phyloP scores from a whole-genome alignment of 352 stramenopile species.

The Pythium grandisporangium region DNA sequence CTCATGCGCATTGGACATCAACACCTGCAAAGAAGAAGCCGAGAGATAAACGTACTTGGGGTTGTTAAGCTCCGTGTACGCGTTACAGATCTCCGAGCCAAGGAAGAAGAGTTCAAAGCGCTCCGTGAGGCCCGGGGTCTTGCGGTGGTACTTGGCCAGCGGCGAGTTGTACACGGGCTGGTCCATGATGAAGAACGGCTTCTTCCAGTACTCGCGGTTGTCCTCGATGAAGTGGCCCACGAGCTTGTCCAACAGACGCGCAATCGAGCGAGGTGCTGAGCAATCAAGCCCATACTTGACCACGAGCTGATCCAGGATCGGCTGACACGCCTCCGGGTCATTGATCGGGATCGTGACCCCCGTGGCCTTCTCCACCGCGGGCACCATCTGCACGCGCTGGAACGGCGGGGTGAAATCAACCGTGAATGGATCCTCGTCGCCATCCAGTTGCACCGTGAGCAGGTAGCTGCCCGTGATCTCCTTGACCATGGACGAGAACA shows the following conservation, averaged over 20 bases:
- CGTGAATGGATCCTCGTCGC: slow-evolving; percentile 53
- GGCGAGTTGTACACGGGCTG: slow-evolving; percentile 97
- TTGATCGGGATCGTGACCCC: slow-evolving; percentile 65
- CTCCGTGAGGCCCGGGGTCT: slow-evolving; percentile 91
- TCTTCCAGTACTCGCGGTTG: slow-evolving; percentile 82
- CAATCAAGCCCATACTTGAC: slow-evolving; percentile 70
- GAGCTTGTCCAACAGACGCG: slow-evolving; percentile 83
- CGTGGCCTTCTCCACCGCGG: slow-evolving; percentile 59
- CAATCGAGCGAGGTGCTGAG: slow-evolving; percentile 55
- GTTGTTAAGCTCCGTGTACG: slow-evolving; percentile 99
- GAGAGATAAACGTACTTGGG: slow-evolving; percentile 31
- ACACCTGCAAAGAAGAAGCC: too few relatives aligned
- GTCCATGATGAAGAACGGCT: slow-evolving; percentile 98
- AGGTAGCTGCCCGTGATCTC: slow-evolving; percentile 84
- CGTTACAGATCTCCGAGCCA: slow-evolving; percentile 96
- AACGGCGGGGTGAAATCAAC: slow-evolving; percentile 95
- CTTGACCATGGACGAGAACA: slow-evolving; percentile 88
- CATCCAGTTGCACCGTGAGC: slow-evolving; percentile 88
- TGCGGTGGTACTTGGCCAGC: slow-evolving; percentile 95
- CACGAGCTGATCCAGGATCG: slow-evolving; percentile 56
- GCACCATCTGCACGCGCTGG: slow-evolving; percentile 92
- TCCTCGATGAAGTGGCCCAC: slow-evolving; percentile 86
- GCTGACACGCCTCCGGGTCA: slow-evolving; percentile 43
- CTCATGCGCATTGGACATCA: too few relatives aligned
- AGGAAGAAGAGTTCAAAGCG: slow-evolving; percentile 98